These are phyloP conservation scores for Pythium myriotylum DNA, from an alignment of 352 stramenopile genomes.

Conservation along the genomic window DNA sequence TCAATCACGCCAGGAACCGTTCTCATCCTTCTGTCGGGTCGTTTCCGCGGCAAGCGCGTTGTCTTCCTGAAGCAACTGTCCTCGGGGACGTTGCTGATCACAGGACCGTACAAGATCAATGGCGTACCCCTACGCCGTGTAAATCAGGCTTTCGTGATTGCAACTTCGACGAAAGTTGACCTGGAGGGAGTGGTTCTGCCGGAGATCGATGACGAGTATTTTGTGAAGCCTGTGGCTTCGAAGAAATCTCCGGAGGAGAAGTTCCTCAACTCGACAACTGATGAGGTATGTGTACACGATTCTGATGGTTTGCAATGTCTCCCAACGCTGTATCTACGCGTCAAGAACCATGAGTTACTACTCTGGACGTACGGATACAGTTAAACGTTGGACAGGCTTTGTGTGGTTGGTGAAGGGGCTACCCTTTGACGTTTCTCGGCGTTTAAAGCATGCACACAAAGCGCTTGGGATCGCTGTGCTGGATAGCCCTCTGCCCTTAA, in stretches of 20 bases:
- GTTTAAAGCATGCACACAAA: constrained; percentile 17
- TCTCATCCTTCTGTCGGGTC: constrained; percentile 96
- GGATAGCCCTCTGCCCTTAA: constrained; percentile 2
- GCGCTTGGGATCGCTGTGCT: constrained; percentile 73
- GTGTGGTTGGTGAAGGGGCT: constrained; percentile 5
- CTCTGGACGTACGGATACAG: no score
- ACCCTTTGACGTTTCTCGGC: background rate
- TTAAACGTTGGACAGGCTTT: background rate
- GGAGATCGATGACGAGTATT: constrained; percentile 94
- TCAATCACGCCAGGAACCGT: constrained; percentile 97
- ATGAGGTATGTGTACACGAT: constrained; percentile 24
- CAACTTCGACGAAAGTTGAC: constrained; percentile 96
- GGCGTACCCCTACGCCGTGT: constrained; percentile 95
- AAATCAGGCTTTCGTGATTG: constrained; percentile 98
- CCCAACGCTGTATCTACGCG: no score
- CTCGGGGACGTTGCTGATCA: constrained; percentile 94
- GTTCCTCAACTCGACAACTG: constrained; percentile 79
- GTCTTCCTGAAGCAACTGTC: constrained; percentile 97
- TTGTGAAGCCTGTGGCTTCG: constrained; percentile 80
- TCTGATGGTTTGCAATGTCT: no score
- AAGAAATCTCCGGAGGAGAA: constrained; percentile 86
- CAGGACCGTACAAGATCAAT: constrained; percentile 97
- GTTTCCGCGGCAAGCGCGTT: constrained; percentile 98
- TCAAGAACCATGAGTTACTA: no score
- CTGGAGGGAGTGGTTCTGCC: constrained; percentile 90